These are phyloP conservation scores for Sporisorium sorghi DNA, from an alignment of 1,284 basidiomycete genomes.

Conservation along the genomic window DNA sequence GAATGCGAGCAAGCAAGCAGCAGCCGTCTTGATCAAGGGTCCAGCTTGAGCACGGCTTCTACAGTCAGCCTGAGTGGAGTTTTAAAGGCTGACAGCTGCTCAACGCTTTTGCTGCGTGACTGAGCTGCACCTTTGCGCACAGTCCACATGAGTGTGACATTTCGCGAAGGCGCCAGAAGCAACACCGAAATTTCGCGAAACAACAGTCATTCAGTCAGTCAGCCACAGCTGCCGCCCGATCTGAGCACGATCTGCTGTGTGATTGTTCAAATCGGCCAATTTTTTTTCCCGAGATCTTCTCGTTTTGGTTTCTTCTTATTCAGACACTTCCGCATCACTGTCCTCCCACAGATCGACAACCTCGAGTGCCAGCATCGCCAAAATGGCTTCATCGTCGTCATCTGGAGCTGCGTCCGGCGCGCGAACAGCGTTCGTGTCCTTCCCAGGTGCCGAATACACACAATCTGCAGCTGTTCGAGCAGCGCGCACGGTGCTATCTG, in stretches of 20 bases:
- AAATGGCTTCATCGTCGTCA: background rate
- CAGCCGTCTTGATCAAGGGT: slow-evolving; percentile 5
- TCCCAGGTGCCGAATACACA: slow-evolving; percentile 66
- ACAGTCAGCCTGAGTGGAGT: slow-evolving; percentile 9
- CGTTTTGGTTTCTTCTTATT: no score
- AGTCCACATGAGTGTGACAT: background rate
- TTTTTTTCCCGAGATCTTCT: no score
- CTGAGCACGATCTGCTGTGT: background rate
- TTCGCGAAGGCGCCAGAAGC: slow-evolving; percentile 19
- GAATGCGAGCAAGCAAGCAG: slow-evolving; percentile 1
- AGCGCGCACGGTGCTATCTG: slow-evolving; percentile 35
- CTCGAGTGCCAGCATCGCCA: no score
- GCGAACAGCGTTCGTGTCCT: slow-evolving; percentile 50
- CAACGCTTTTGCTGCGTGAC: background rate
- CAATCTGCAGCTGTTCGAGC: slow-evolving; percentile 54
- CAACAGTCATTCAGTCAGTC: no score
- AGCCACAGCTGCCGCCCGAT: slow-evolving; percentile 4
- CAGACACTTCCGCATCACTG: no score
- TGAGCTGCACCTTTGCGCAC: slow-evolving; percentile 10
- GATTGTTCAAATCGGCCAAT: no score
- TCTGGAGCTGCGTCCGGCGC: background rate
- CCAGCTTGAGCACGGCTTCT: background rate
- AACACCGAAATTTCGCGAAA: slow-evolving; percentile 36
- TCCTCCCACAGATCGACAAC: no score
- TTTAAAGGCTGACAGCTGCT: background rate